Base-by-base conservation (phyloP, 148 eudicot genomes). In the Pouteria glomerata region DNA sequence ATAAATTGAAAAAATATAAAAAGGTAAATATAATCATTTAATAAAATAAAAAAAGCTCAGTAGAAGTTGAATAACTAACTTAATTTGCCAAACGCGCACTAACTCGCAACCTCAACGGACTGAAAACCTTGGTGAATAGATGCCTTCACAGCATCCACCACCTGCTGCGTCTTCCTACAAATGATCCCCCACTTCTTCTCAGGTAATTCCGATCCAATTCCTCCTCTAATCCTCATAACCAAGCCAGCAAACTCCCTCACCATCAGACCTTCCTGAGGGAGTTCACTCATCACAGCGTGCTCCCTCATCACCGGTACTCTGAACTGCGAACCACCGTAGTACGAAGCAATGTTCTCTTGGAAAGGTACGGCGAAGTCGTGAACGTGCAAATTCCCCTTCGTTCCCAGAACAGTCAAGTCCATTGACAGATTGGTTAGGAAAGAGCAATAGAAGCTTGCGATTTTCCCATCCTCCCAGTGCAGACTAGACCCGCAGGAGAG, bases 281-380 rank as follows among this genome's bases (percentile, higher is more conserved):
- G 66, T 30, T 74, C 72, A 30, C 18, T 67, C 39, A 0, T 51
- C 11, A 75, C 78, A 24, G 1, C 27, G 3, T 42, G 64, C 61
- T 75, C 78, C 19, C 78, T 68, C 37, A 37, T 13, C 27, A 60
- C 33, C 19, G 73, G 61, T 39, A 58, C 31, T 8, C 41, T 59
- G 6, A 29, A 41, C 48, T 75, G 59, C 1, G 62, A 68, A 53
- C 59, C 68, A 1, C 19, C 7, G 14, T 15, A 60, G 48, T 58
- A 68, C 6, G 73, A 26, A 4, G 68, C 73, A 8, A 34, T 2
- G 12, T 60, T 55, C 27, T 75, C 73, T 8, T 35, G 71, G 2
- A 75, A 68, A 33, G 73, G 73, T 27, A 68, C 42, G 50, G 51
- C 73, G 51, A 75, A 75, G 73, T 75, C 73, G n/a, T 68, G 73